phyloP scores from a whole-genome alignment of 345 rosid species.

The Eucalyptus pauciflora region DNA sequence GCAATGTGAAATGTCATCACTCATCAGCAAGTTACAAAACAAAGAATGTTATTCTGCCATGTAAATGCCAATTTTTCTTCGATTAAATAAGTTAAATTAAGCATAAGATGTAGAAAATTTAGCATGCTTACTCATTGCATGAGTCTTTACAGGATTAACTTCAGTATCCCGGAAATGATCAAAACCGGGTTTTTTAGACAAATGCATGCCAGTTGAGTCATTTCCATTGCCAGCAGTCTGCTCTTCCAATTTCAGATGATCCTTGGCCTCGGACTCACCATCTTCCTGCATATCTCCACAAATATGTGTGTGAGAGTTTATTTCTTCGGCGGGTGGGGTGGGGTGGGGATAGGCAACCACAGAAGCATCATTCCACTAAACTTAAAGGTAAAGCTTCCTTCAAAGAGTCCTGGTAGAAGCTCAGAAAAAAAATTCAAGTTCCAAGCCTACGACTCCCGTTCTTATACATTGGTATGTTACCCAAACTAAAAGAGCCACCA shows the following conservation, averaged over 20 bases:
- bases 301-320: not conserved
- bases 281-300: slow-evolving; percentile 30
- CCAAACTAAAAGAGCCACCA: not conserved
- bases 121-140: slow-evolving; percentile 56
- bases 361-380: not conserved
- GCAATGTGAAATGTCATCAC: slow-evolving; percentile 1
- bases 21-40: not conserved
- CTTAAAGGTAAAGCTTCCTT: not conserved
- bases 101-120: not conserved
- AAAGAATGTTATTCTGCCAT: not conserved
- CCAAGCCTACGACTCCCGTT: not conserved
- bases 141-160: slow-evolving; percentile 54
- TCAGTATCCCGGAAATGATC: slow-evolving; percentile 61
- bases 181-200: slow-evolving; percentile 34
- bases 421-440: not conserved
- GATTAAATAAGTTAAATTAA: not conserved
- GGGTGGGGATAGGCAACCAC: not conserved
- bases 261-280: slow-evolving; percentile 9
- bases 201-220: not conserved
- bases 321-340: not conserved
- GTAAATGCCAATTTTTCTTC: not conserved
- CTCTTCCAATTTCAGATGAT: slow-evolving; percentile 13
- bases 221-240: slow-evolving; percentile 10
- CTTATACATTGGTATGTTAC: not conserved
- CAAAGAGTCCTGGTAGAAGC: not conserved